These are phyloP conservation scores for Lipomyces oligophaga DNA, from an alignment of 805 yeast species.

Conservation along the genomic window DNA sequence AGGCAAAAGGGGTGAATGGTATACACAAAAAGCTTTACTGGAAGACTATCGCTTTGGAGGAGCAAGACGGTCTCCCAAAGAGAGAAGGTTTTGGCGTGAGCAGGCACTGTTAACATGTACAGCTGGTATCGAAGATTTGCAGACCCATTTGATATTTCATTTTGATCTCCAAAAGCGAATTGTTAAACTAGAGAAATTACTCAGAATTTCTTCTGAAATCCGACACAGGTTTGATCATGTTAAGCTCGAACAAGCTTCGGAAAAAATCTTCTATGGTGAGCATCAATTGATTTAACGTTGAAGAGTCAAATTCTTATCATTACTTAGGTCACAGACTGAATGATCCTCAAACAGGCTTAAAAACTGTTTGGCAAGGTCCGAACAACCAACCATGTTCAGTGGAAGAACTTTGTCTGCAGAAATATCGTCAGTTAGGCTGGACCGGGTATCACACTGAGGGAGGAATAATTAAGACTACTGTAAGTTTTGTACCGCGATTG, in stretches of 20 bases:
- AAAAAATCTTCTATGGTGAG: slow-evolving; percentile 16
- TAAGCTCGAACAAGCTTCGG: slow-evolving; percentile 10
- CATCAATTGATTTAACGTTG: neutral
- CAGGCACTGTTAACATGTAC: slow-evolving; percentile 23
- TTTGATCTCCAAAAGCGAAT: slow-evolving; percentile 25
- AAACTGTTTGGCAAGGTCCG: slow-evolving; percentile 17
- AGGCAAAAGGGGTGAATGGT: slow-evolving; percentile 31
- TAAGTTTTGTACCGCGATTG: slow-evolving; percentile 1
- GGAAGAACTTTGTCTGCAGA: slow-evolving; percentile 36
- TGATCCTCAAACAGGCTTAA: slow-evolving; percentile 14
- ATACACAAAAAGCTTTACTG: slow-evolving; percentile 26
- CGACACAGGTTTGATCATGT: slow-evolving; percentile 18
- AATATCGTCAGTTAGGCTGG: slow-evolving; percentile 35
- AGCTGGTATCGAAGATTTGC: slow-evolving; percentile 25
- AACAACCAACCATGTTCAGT: slow-evolving; percentile 31
- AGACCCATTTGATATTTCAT: slow-evolving; percentile 27
- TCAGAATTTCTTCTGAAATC: slow-evolving; percentile 16
- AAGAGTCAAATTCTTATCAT: neutral
- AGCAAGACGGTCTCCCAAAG: slow-evolving; percentile 3
- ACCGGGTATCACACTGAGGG: slow-evolving; percentile 39
- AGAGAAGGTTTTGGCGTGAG: slow-evolving; percentile 18
- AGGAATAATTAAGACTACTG: slow-evolving; percentile 34
- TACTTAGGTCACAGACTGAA: slow-evolving; percentile 8
- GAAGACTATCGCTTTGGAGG: slow-evolving; percentile 18
- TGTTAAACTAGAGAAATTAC: slow-evolving; percentile 20